phyloP scores from a whole-genome alignment of 208 protist genomes.

The Leishmania martiniquensis region DNA sequence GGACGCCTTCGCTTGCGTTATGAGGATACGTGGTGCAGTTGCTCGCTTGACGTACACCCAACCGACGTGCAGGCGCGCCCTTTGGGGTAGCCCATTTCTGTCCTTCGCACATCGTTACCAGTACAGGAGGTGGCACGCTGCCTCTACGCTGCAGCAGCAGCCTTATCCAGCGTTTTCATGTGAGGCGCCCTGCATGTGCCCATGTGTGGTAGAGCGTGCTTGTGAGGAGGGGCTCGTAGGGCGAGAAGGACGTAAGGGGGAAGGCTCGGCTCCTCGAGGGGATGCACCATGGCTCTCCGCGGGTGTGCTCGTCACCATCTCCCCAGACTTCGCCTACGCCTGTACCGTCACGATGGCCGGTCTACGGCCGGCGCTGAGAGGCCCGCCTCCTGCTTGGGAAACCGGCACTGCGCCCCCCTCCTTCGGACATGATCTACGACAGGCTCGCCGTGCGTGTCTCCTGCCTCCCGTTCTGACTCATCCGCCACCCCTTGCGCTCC shows the following conservation, averaged over 20 bases:
- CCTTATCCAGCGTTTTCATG: background rate
- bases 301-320: background rate
- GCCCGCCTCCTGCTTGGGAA: background rate
- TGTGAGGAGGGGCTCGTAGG: background rate
- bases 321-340: background rate
- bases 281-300: background rate
- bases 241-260: background rate
- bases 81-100: background rate
- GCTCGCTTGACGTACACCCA: background rate
- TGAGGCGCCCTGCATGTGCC: background rate
- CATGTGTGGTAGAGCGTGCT: background rate
- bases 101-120: background rate
- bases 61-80: background rate
- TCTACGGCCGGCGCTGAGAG: background rate
- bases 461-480: background rate
- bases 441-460: background rate
- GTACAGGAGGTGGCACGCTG: background rate
- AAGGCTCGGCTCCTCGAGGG: background rate
- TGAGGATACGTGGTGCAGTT: background rate
- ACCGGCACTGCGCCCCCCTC: background rate
- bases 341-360: background rate
- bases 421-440: background rate
- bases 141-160: background rate
- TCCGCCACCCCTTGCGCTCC: background rate
- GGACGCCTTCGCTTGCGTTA: background rate